Evolutionary conservation across 805 yeast species (phyloP), one percentile per base, ranked within the genome.

Genomic region (Myxozyma mucilagina): DNA sequence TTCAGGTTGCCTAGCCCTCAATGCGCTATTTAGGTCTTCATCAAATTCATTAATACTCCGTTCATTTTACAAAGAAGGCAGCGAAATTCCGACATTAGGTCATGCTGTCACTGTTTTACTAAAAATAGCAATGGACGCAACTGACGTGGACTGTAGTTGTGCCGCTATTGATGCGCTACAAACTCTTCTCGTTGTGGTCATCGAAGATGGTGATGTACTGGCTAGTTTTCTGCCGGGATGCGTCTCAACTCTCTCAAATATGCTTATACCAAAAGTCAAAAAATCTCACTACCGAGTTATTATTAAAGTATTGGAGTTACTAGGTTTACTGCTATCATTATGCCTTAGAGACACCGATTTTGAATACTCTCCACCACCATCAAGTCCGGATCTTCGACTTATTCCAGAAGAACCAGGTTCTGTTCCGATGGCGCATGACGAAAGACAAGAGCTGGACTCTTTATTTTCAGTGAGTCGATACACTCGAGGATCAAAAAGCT

Each of bases 71-170:
- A 63, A 71, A 8, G 73, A 75, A 42, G 70, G 71, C 2, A 70
- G 72, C 11, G 74, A 71, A 44, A 69, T 82, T 2, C 81, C 84
- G 0, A 72, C 80, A 1, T 53, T 84, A 35, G 85, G 82, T 0
- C 84, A 82, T 65, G 67, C 78, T 41, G 78, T 83, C 2, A 74
- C 81, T 0, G 76, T 81, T 0, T 65, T 81, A 11, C 68, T 84
- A 38, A 75, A 75, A 2, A 71, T 75, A 10, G 58, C 78, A 0
- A 58, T 68, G 11, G 70, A 69, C 13, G 71, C 71, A 6, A 13
- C 59, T 59, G 31, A 65, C 74, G n/a, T 59, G 67, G 9, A 63
- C 56, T 36, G 56, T 68, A 7, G 71, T 70, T 8, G 61, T 74
- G 3, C 81, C 76, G 68, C 52, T 1, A 10, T 71, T 0, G 66